Percentiles rank a stretch among this genome's conserved stretches.
Evolutionary conservation across 2,329 filamentous ascomycete species (phyloP).

Genomic region (Epichloe bromicola): DNA sequence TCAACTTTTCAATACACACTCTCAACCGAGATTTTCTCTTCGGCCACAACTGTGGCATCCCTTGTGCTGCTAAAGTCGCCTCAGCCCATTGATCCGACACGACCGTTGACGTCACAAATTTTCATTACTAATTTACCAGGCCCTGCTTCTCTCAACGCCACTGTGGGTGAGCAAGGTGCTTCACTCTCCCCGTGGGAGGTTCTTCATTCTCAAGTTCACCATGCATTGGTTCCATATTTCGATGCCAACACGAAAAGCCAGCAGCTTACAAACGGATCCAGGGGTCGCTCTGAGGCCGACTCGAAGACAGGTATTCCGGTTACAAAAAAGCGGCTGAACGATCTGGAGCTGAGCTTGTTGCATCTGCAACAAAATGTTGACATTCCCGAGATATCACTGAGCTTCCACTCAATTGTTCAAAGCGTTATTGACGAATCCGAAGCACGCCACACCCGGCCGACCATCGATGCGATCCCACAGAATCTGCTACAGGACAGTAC

Average conservation of each 20-base stretch:
- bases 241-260: conserved; percentile 86
- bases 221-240: conserved; percentile 88
- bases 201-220: conserved; percentile 81
- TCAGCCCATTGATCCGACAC: conserved; percentile 68
- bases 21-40: conserved; percentile 68
- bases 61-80: conserved; percentile 85
- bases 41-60: conserved; percentile 68
- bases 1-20: conserved; percentile 62
- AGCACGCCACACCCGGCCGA: conserved; percentile 51
- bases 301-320: conserved; percentile 89
- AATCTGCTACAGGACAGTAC: conserved; percentile 74
- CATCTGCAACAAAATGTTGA: conserved; percentile 97
- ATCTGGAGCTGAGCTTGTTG: conserved; percentile 77
- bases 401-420: conserved; percentile 81
- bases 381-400: conserved; percentile 81
- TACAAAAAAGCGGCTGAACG: conserved; percentile 94
- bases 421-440: conserved; percentile 68
- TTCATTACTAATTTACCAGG: conserved; percentile 88
- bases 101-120: conserved; percentile 77
- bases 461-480: conserved; percentile 64
- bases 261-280: conserved; percentile 49
- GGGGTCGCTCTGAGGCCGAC: conserved; percentile 72
- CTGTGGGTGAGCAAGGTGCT: conserved; percentile 56
- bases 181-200: conserved; percentile 79
- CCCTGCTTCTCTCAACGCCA: conserved; percentile 54